Conservation (phyloP, 2,329 filamentous ascomycete genomes). For the Xylaria sp. region DNA sequence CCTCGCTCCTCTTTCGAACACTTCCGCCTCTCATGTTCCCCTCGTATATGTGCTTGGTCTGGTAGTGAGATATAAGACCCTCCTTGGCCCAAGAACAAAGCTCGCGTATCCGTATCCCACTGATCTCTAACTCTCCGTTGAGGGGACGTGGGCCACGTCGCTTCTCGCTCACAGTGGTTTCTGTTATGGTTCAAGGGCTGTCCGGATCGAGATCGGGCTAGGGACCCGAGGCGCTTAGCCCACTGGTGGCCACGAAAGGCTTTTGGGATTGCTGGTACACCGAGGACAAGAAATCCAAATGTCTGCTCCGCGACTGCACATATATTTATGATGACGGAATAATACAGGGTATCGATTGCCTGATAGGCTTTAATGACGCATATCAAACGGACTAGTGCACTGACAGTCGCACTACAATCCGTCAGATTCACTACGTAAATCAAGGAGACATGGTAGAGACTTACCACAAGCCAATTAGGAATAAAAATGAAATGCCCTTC, state of each 20-base stretch:
- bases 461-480: constrained; percentile 34
- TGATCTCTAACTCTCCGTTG: constrained; percentile 4
- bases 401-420: constrained; percentile 19
- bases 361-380: constrained; percentile 6
- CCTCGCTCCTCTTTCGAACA: not conserved
- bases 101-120: constrained; percentile 12
- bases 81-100: constrained; percentile 1
- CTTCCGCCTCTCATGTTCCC: not conserved
- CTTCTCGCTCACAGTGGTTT: not conserved
- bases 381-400: constrained; percentile 24
- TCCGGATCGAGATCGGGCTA: not conserved
- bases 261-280: constrained; percentile 30
- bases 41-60: not conserved
- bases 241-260: constrained; percentile 2
- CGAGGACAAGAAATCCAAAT: constrained; percentile 33
- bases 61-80: not conserved
- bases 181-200: not conserved
- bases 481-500: constrained; percentile 30
- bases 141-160: not conserved
- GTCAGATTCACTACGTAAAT: not conserved
- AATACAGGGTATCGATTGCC: constrained; percentile 21
- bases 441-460: not conserved
- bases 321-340: constrained; percentile 19
- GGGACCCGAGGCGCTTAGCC: not conserved
- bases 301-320: constrained; percentile 28